Conservation (phyloP, 2,329 filamentous ascomycete species). For the Aspergillus sp. region DNA sequence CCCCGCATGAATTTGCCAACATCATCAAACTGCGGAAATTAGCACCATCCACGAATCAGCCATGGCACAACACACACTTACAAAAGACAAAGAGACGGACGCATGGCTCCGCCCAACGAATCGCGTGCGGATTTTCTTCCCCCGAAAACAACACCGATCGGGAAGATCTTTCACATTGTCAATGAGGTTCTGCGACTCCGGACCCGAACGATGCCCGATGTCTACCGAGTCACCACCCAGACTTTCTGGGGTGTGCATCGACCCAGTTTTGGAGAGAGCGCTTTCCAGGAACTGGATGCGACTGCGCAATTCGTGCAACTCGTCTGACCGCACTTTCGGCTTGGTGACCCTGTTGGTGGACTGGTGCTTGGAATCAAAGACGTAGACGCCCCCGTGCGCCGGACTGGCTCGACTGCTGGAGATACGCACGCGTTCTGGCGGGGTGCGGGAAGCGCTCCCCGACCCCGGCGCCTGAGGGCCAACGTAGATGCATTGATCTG, state of each 20-base stretch:
- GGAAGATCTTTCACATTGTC: conserved; percentile 32
- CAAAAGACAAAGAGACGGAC: conserved; percentile 33
- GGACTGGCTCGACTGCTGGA: conserved; percentile 18
- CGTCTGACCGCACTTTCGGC: conserved; percentile 24
- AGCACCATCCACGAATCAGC: neutral
- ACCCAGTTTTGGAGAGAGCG: conserved; percentile 24
- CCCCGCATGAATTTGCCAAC: conserved; percentile 28
- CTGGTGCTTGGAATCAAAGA: conserved; percentile 36
- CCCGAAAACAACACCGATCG: conserved; percentile 30
- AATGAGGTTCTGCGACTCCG: conserved; percentile 24
- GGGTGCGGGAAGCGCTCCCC: conserved; percentile 4
- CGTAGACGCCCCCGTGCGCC: conserved; percentile 30
- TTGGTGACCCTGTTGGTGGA: conserved; percentile 27
- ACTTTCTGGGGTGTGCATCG: conserved; percentile 30
- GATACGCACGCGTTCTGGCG: conserved; percentile 8
- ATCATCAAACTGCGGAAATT: conserved; percentile 30
- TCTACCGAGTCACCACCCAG: conserved; percentile 22
- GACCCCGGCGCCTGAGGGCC: conserved; percentile 21
- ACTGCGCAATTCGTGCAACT: conserved; percentile 33
- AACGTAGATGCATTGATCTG: conserved; percentile 56
- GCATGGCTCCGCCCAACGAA: conserved; percentile 37
- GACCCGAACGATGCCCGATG: conserved; percentile 9
- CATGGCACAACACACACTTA: conserved; percentile 19
- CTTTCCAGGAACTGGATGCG: conserved; percentile 31
- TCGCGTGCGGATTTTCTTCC: conserved; percentile 32